These are phyloP conservation scores for Scopulariopsis brevicaulis DNA, from an alignment of 2,329 filamentous ascomycete genomes.

Conservation along the genomic window DNA sequence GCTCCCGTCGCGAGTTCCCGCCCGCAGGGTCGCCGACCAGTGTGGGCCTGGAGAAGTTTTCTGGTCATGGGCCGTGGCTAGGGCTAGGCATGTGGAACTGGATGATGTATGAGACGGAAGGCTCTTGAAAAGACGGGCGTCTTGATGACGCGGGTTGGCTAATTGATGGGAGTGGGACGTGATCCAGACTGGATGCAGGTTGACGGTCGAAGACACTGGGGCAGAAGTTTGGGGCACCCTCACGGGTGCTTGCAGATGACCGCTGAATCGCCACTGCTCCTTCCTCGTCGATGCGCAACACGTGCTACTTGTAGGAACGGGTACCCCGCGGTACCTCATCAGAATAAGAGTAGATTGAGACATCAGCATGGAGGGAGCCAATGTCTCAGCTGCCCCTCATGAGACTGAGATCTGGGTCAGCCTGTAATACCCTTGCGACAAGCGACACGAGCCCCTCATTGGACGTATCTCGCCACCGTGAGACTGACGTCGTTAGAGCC, in stretches of 20 bases:
- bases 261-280: neutral
- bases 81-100: neutral
- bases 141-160: neutral
- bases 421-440: neutral
- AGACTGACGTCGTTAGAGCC: neutral
- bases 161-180: neutral
- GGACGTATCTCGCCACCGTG: neutral
- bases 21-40: neutral
- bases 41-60: neutral
- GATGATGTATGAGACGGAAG: neutral
- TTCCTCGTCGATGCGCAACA: neutral
- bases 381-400: no score
- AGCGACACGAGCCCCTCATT: neutral
- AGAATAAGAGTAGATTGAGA: no score
- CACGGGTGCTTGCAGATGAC: neutral
- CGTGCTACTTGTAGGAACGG: neutral
- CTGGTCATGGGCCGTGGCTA: neutral
- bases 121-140: neutral
- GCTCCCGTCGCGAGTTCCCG: no score
- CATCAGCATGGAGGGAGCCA: no score
- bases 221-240: neutral
- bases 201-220: neutral
- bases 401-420: neutral
- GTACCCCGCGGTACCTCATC: neutral
- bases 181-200: neutral